Conservation (phyloP, 495 filamentous ascomycete genomes). For the Schizothecium vesticola region DNA sequence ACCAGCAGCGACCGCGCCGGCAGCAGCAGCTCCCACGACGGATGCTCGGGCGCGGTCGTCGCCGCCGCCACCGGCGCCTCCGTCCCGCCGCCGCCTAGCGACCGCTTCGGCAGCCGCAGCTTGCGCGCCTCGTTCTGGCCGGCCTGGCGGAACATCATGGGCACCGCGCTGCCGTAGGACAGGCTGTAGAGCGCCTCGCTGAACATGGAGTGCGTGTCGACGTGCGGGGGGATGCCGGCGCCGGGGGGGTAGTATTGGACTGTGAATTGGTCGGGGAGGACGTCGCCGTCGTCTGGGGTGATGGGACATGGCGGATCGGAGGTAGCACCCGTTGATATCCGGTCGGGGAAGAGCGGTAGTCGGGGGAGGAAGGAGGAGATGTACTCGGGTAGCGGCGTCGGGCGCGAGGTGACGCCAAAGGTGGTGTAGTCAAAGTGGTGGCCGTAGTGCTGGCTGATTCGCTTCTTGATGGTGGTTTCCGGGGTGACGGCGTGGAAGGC, state of each 20-base stretch:
- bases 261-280: slow-evolving; percentile 31
- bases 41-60: slow-evolving; percentile 4
- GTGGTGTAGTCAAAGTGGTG: slow-evolving; percentile 34
- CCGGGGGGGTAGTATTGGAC: slow-evolving; percentile 33
- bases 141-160: slow-evolving; percentile 24
- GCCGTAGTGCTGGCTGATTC: slow-evolving; percentile 29
- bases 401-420: slow-evolving; percentile 24
- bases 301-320: too few relatives aligned
- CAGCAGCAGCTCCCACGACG: slow-evolving; percentile 24
- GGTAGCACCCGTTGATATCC: neutral
- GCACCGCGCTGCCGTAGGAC: slow-evolving; percentile 25
- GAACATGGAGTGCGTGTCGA: slow-evolving; percentile 33
- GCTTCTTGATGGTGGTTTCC: slow-evolving; percentile 8
- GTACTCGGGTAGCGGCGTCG: slow-evolving; percentile 24
- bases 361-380: slow-evolving; percentile 21
- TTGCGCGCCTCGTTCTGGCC: slow-evolving; percentile 30
- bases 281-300: neutral
- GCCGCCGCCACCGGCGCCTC: neutral
- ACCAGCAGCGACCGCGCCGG: slow-evolving; percentile 26
- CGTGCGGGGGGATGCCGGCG: slow-evolving; percentile 31
- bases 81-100: neutral
- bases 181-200: slow-evolving; percentile 29
- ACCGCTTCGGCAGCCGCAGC: slow-evolving; percentile 29
- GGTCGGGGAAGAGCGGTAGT: slow-evolving; percentile 16
- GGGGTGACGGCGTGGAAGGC: slow-evolving; percentile 23